Evolutionary conservation across 148 eudicot species (phyloP), one percentile per base, ranked within the genome.

Genomic region (Nepenthes gracilis): DNA sequence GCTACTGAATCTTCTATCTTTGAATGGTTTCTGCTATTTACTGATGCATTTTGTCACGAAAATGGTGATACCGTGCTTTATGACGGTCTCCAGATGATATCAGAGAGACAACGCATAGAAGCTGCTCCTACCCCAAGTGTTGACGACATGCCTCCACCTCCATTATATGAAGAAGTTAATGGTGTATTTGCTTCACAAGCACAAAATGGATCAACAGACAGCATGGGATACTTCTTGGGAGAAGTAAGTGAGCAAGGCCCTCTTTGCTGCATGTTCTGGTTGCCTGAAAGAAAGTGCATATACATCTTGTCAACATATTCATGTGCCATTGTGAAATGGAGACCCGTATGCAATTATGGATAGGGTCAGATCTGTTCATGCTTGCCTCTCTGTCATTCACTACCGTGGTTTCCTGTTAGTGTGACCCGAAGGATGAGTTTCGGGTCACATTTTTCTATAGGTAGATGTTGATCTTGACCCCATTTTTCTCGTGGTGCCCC

Each of bases 101-200:
- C 87, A 63, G 96, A 92, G 76, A 75, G 91, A 63, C 94, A 88
- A 70, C 77, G 96, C 50, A 92, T 92, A 67, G 98, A 92, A 80
- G 96, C 98, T 63, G 86, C 96, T 74, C 93, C 96, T 57, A 64
- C 61, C 70, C 90, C 94, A 62, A 67, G 64, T 70, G 51, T 76
- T 34, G 82, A 78, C 73, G 82, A 78, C 43, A 76, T 65, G 70
- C 86, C 91, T 59, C 79, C 90, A 43, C 98, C 98, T 13, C 98
- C 98, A 55, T 60, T 94, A 33, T 92, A 92, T 66, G 98, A 88
- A 68, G 96, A 92, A 74, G 76, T 73, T 54, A 80, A 83, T 70
- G 82, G 82, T 8, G 77, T 70, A 11, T 76, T 80, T 74, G 62
- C 82, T 35, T 67, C 90, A 70, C 83, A 93, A 40, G 32, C 76